Conservation (phyloP, 2,329 filamentous ascomycete genomes). For the Pestalotiopsis sp. region DNA sequence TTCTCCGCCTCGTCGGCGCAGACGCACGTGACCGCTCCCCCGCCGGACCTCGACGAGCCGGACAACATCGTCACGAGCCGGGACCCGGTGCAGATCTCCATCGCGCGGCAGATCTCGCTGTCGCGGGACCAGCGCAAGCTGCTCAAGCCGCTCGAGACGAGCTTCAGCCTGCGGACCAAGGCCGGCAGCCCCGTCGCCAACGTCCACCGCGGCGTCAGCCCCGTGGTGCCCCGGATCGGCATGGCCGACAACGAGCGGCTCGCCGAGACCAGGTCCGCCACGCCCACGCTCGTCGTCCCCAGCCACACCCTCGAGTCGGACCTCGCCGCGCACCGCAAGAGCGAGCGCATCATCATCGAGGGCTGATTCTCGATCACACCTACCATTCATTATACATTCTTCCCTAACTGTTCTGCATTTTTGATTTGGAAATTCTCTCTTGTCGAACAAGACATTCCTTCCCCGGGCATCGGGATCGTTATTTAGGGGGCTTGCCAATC, state of each 20-base stretch:
- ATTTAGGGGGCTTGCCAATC: not conserved
- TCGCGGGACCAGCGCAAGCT: conserved; percentile 63
- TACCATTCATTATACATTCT: not conserved
- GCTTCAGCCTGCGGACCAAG: conserved; percentile 18
- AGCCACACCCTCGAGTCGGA: conserved; percentile 33
- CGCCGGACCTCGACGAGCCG: conserved; percentile 38
- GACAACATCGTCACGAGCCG: conserved; percentile 38
- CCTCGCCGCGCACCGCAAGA: conserved; percentile 47
- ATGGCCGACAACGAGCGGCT: conserved; percentile 35
- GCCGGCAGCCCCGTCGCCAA: conserved; percentile 9
- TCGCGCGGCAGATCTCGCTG: conserved; percentile 68
- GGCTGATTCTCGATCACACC: conserved; percentile 24
- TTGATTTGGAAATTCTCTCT: not conserved
- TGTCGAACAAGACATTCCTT: too few species aligned
- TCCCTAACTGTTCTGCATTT: not conserved
- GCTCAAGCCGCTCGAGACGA: conserved; percentile 53
- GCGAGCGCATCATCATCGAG: conserved; percentile 56
- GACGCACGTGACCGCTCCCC: conserved; percentile 34
- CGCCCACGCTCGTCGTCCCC: conserved; percentile 46
- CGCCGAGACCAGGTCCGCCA: conserved; percentile 42
- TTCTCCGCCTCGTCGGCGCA: conserved; percentile 34
- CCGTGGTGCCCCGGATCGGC: conserved; percentile 22
- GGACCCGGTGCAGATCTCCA: conserved; percentile 63
- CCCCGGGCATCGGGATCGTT: not conserved
- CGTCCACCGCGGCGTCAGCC: conserved; percentile 21